Base-by-base conservation (phyloP, 495 filamentous ascomycete genomes). In the Podospora conica region DNA sequence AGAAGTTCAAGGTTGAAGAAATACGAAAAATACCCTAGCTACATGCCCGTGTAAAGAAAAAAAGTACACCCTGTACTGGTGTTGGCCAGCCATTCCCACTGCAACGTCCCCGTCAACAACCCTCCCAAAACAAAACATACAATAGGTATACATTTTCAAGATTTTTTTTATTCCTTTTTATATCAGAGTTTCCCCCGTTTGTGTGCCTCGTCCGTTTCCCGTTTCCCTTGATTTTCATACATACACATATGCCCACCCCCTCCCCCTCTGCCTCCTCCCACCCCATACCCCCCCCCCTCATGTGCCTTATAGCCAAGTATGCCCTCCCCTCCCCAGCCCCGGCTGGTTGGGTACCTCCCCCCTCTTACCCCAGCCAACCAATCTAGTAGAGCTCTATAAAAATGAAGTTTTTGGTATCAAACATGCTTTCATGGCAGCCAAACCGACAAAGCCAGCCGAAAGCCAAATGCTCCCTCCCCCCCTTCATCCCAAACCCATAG, bases 361-460 rank as follows among this genome's bases (percentile, higher is more conserved):
- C 23, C 21, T 40, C 28, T 31, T 25, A 1, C 55, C 27, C 61
- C 59, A 40, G 3, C 61, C 40, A 25, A n/a, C 53, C 61, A 20
- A 29, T 63, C 23, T 55, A 63, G 55, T 21, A 63, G 18, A 23
- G 10, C 33, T 63, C 61, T 63, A 63, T 63, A 63, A 55, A 56
- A 55, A 55, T 28, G 21, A 61, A 31, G 25, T 55, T 63, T 55
- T 63, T 55, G 61, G 61, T 63, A 63, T 63, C 61, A 63, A 63
- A 63, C 61, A 31, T 63, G 61, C 61, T 63, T 55, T 28, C 24
- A n/a, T 33, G 53, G 24, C 53, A 56, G 23, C 25, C 48, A 63
- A 63, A 55, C 28, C n/a, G 15, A 61, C 31, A 53, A 31, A 61
- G 23, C 40, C 25, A 28, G 18, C 61, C 24, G 24, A 63, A 63